Percentiles rank a stretch among this genome's conserved stretches.
Conservation (phyloP, 2,329 filamentous ascomycete species). For the Ophiostoma australiae region DNA sequence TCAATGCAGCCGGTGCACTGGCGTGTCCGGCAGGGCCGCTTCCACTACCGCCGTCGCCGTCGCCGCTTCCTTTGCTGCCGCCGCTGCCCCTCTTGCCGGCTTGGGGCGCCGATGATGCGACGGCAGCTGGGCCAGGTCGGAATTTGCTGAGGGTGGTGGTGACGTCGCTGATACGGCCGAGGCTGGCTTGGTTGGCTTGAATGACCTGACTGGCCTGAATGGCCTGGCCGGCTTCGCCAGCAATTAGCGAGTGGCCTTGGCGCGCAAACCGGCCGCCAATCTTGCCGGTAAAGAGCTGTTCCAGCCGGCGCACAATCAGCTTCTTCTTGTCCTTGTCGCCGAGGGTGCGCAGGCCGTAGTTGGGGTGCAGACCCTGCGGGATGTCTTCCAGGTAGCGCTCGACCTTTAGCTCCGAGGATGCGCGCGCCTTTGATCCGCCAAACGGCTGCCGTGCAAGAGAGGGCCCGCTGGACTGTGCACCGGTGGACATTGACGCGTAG, state of each 20-base stretch:
- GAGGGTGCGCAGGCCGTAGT: slow-evolving; percentile 48
- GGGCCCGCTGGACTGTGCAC: slow-evolving; percentile 42
- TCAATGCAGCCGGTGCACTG: not conserved
- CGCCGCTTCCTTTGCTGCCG: not conserved
- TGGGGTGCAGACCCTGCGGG: slow-evolving; percentile 62
- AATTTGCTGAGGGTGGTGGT: not conserved
- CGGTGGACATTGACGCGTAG: slow-evolving; percentile 62
- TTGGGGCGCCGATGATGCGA: not conserved
- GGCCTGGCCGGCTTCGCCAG: not conserved
- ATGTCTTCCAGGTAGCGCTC: slow-evolving; percentile 69
- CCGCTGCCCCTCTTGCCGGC: not conserved
- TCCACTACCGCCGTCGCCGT: not conserved
- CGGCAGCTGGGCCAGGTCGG: not conserved
- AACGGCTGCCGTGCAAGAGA: slow-evolving; percentile 38
- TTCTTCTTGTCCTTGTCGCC: slow-evolving; percentile 72
- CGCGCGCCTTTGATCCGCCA: slow-evolving; percentile 37
- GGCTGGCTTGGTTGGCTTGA: not conserved
- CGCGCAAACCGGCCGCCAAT: slow-evolving; percentile 41
- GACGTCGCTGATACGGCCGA: not conserved
- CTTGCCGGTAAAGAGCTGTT: slow-evolving; percentile 78
- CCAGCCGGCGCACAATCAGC: slow-evolving; percentile 67
- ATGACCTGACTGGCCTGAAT: too few species aligned
- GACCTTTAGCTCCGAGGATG: slow-evolving; percentile 55
- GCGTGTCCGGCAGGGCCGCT: not conserved
- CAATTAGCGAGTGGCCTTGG: slow-evolving; percentile 26